phyloP scores from a whole-genome alignment of 139 green algal species.

The Pseudopediastrum boryanum region DNA sequence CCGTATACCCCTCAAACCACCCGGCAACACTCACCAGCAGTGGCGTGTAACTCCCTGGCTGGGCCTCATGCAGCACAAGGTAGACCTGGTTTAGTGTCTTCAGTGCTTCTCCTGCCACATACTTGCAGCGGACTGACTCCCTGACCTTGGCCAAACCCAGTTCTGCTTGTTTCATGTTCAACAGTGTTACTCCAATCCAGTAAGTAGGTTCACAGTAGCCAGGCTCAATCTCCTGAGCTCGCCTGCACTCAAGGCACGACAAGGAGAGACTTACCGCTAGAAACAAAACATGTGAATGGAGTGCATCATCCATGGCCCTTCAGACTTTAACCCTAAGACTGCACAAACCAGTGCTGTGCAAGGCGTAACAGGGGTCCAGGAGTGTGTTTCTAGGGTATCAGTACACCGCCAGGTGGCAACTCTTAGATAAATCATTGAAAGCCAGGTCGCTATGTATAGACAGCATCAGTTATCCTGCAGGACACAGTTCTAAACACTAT shows the following conservation, averaged over 20 bases:
- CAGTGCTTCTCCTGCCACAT: constrained; percentile 60
- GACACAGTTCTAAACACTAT: too few relatives aligned
- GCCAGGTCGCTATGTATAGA: neutral
- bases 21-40: constrained; percentile 24
- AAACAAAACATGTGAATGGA: neutral
- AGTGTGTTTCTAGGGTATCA: neutral
- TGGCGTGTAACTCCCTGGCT: constrained; percentile 12
- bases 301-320: neutral
- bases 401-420: neutral
- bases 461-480: neutral
- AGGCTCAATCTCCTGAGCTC: constrained; percentile 59
- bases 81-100: constrained; percentile 60
- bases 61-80: constrained; percentile 36
- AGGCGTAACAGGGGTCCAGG: neutral
- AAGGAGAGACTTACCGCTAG: neutral
- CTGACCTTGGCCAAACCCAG: constrained; percentile 57
- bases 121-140: constrained; percentile 68
- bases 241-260: constrained; percentile 11
- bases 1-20: neutral
- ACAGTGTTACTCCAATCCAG: constrained; percentile 69
- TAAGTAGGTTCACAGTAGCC: constrained; percentile 79
- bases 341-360: too few relatives aligned
- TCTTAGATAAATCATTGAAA: neutral
- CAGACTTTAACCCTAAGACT: too few relatives aligned
- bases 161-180: constrained; percentile 39